Conservation (phyloP, 257 asterid genomes). For the Cynanchum wilfordii region DNA sequence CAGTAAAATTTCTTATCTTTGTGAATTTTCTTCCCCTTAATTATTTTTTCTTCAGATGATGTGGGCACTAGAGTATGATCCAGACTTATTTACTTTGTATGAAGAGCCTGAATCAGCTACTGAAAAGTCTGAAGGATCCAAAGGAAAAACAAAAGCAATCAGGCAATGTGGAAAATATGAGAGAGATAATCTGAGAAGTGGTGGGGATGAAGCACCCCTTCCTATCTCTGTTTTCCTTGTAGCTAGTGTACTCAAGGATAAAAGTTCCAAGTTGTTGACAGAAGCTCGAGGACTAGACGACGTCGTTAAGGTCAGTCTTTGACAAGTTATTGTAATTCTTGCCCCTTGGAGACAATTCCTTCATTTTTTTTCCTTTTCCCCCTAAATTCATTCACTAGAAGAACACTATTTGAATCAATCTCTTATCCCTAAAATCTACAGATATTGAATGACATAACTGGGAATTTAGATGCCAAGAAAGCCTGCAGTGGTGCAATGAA, state of each 20-base stretch:
- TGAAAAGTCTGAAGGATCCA: conserved; percentile 51
- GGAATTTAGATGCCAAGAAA: conserved; percentile 73
- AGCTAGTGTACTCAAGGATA: conserved; percentile 78
- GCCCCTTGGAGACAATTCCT: background rate
- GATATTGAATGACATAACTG: conserved; percentile 80
- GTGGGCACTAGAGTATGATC: conserved; percentile 97
- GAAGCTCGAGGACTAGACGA: conserved; percentile 93
- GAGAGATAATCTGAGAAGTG: conserved; percentile 55
- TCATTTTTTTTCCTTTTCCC: too few relatives aligned
- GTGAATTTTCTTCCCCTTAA: too few relatives aligned
- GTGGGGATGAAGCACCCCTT: conserved; percentile 51
- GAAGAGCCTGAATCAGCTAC: conserved; percentile 48
- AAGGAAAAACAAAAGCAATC: conserved; percentile 47
- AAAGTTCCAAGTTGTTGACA: conserved; percentile 59
- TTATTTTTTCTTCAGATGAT: conserved; percentile 72
- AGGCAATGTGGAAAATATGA: conserved; percentile 72
- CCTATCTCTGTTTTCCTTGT: conserved; percentile 86
- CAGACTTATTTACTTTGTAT: conserved; percentile 46
- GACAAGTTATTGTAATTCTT: background rate
- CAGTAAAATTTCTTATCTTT: conserved; percentile 3
- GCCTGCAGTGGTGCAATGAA: conserved; percentile 76
- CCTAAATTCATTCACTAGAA: too few relatives aligned
- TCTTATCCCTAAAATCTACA: conserved; percentile 18
- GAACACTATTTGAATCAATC: background rate
- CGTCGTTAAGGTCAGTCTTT: conserved; percentile 65